A percentile compares a stretch with the other conserved stretches of the same genome.
Conservation (phyloP, 176 grass and related monocot species). For the Juncus inflexus region DNA sequence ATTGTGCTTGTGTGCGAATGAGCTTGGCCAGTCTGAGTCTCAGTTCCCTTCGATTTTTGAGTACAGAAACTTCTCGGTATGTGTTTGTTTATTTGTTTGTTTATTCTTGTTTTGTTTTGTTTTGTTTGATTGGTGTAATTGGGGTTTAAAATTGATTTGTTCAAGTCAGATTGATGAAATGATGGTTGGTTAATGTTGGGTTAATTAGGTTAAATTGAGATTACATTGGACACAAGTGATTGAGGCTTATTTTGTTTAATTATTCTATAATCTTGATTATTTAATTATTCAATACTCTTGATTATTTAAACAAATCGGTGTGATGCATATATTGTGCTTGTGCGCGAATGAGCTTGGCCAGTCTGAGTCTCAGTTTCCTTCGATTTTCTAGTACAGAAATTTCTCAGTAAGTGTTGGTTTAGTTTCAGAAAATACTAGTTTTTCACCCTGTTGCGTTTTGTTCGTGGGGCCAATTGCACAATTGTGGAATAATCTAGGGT, state of each 20-base stretch:
- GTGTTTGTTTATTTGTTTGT: slow-evolving; percentile 6
- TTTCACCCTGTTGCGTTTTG: not conserved
- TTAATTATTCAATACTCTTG: too few species aligned
- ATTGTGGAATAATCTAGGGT: too few species aligned
- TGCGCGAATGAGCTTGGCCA: slow-evolving; percentile 93
- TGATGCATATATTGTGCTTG: slow-evolving; percentile 87
- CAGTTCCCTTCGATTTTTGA: slow-evolving; percentile 63
- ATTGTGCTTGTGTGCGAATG: slow-evolving; percentile 87
- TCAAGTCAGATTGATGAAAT: too few species aligned
- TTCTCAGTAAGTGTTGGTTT: slow-evolving; percentile 61
- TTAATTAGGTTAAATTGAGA: too few species aligned
- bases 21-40: slow-evolving; percentile 87
- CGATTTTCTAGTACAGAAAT: slow-evolving; percentile 69
- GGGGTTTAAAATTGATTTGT: too few species aligned
- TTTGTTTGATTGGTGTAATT: too few species aligned
- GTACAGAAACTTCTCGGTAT: slow-evolving; percentile 88
- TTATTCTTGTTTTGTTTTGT: too few species aligned
- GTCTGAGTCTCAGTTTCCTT: slow-evolving; percentile 71
- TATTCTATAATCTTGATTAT: too few species aligned
- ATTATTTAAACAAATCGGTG: slow-evolving; percentile 65
- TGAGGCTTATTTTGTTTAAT: too few species aligned
- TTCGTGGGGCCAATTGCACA: too few species aligned
- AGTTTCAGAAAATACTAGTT: not conserved
- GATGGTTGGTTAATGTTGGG: too few species aligned
- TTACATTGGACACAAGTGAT: too few species aligned